phyloP scores from a whole-genome alignment of 208 protist genomes.

The Acanthamoeba royreba region DNA sequence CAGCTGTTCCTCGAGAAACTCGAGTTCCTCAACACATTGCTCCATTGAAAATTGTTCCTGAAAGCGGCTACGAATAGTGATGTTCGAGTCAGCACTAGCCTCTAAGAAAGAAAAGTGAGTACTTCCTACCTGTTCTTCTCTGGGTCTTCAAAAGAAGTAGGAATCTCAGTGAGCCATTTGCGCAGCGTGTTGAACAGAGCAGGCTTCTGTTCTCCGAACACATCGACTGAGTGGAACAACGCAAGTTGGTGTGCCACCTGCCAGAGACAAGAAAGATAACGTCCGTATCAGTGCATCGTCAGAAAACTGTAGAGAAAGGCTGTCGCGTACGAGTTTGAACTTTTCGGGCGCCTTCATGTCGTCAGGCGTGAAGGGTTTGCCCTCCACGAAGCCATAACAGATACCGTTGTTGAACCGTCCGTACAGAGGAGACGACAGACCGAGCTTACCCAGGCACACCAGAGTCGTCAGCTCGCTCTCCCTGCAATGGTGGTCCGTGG shows the following conservation, averaged over 20 bases:
- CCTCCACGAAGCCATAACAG: slow-evolving; percentile 25
- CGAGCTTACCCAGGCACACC: not conserved
- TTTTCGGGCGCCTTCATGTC: slow-evolving; percentile 38
- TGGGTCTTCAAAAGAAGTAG: not conserved
- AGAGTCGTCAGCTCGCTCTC: slow-evolving; percentile 6
- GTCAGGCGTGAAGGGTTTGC: slow-evolving; percentile 22
- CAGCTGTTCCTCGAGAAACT: slow-evolving; percentile 31
- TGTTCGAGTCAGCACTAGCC: not conserved
- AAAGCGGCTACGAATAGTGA: not conserved
- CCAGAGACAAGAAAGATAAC: not conserved
- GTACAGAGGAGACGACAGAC: slow-evolving; percentile 12
- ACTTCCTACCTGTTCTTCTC: not conserved
- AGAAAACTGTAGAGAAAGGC: not conserved
- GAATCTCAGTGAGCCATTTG: slow-evolving; percentile 18
- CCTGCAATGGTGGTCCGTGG: not conserved
- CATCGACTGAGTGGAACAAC: not conserved
- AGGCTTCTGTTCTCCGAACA: not conserved
- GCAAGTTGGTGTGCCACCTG: slow-evolving; percentile 9
- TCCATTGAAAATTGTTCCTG: not conserved
- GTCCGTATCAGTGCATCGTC: not conserved
- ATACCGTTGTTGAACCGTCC: slow-evolving; percentile 31
- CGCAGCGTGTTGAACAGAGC: slow-evolving; percentile 5
- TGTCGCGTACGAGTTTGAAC: not conserved
- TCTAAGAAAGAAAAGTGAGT: not conserved
- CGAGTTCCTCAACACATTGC: not conserved